A percentile compares a stretch with the other conserved stretches of the same genome.
phyloP scores from a whole-genome alignment of 164 flowering plant species.

The Hamamelis virginiana region DNA sequence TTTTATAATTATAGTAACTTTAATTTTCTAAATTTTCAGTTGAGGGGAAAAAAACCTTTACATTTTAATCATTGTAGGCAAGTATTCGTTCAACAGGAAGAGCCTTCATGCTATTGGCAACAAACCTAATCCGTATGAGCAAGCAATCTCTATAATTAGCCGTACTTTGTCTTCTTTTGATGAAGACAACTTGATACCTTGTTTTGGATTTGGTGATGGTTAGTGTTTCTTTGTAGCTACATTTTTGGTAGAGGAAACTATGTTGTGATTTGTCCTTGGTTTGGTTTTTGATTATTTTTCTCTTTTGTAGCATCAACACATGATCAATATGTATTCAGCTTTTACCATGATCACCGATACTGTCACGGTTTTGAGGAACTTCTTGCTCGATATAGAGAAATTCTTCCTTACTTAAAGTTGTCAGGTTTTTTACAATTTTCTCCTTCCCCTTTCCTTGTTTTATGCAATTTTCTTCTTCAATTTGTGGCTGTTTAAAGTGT shows the following conservation, averaged over 20 bases:
- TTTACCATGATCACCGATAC: slow-evolving; percentile 62
- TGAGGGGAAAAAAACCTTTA: not conserved
- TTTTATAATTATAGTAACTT: not conserved
- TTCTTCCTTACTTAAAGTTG: slow-evolving; percentile 61
- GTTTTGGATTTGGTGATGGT: slow-evolving; percentile 99
- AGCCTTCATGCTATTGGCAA: slow-evolving; percentile 75
- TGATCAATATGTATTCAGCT: slow-evolving; percentile 82
- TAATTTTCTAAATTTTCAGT: not conserved
- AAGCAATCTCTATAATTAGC: slow-evolving; percentile 91
- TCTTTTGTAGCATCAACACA: slow-evolving; percentile 63
- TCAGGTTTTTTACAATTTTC: slow-evolving; percentile 49
- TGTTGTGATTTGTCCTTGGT: not conserved
- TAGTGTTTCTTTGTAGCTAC: slow-evolving; percentile 18
- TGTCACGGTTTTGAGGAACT: slow-evolving; percentile 86
- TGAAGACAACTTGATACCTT: slow-evolving; percentile 89
- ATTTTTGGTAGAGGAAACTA: not conserved
- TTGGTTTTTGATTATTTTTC: not conserved
- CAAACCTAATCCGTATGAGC: slow-evolving; percentile 82
- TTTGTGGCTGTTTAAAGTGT: no score
- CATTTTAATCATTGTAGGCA: slow-evolving; percentile 42
- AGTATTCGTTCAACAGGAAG: slow-evolving; percentile 57
- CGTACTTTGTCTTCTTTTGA: slow-evolving; percentile 82
- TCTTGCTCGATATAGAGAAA: slow-evolving; percentile 72
- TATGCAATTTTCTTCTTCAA: not conserved
- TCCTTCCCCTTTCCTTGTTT: not conserved